These are phyloP conservation scores for Corinectria fuckeliana DNA, from an alignment of 2,329 filamentous ascomycete species.

Conservation along the genomic window DNA sequence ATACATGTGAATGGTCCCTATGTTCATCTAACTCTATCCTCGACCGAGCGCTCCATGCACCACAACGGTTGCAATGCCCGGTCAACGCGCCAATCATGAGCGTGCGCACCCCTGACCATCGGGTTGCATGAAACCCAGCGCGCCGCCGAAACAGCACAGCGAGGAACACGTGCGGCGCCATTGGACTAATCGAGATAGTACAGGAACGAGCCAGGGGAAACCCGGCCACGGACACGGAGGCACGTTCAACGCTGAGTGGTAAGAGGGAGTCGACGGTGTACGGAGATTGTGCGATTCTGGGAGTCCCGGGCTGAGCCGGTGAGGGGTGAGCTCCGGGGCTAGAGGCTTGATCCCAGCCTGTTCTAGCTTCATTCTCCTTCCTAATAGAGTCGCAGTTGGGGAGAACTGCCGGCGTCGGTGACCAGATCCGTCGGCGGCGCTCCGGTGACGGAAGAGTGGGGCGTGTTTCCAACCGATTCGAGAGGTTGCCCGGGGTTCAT, in stretches of 20 bases:
- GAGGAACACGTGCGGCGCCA: constrained; percentile 27
- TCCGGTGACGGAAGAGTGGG: neutral
- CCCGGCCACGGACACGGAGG: neutral
- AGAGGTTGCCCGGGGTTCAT: neutral
- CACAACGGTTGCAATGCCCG: constrained; percentile 16
- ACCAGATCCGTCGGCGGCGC: neutral
- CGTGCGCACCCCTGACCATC: constrained; percentile 8
- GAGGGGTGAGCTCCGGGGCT: neutral
- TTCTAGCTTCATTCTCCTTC: neutral
- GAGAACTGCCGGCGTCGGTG: neutral
- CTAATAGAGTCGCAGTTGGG: no score
- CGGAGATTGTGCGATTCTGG: constrained; percentile 14
- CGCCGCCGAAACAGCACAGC: constrained; percentile 19
- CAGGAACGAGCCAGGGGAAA: neutral
- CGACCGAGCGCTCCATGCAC: constrained; percentile 26
- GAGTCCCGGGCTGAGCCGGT: constrained; percentile 11
- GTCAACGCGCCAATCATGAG: constrained; percentile 27
- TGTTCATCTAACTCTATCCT: constrained; percentile 30
- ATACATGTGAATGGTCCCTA: constrained; percentile 5
- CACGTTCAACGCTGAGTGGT: constrained; percentile 1
- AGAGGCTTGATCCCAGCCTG: neutral
- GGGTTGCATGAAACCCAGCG: constrained; percentile 26
- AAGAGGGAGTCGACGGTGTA: neutral
- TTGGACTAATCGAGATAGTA: constrained; percentile 19
- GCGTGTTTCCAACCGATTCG: neutral